Conservation (phyloP, 352 stramenopile species). For the Globisporangium nodosum region DNA sequence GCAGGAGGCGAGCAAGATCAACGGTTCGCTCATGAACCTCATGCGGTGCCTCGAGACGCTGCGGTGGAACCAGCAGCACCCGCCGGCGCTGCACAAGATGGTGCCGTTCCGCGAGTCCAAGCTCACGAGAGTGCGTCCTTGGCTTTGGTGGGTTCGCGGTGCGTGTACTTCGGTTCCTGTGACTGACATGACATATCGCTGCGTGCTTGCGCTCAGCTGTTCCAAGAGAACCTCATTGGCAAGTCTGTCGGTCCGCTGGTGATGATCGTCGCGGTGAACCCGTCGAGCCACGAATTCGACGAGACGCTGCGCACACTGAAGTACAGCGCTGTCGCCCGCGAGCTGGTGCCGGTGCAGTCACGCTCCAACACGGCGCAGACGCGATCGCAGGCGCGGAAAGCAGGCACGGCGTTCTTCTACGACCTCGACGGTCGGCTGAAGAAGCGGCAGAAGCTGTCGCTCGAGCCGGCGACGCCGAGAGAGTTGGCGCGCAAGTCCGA, state of each 20-base stretch:
- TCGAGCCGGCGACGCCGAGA: constrained; percentile 13
- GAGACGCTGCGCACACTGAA: constrained; percentile 95
- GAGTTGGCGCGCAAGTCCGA: constrained; percentile 1
- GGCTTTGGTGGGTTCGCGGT: not conserved
- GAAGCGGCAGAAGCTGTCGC: constrained; percentile 26
- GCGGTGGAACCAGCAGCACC: constrained; percentile 88
- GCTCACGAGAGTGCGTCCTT: constrained; percentile 71
- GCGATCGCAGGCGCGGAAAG: constrained; percentile 5
- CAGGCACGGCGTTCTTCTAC: constrained; percentile 29
- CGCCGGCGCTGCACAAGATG: constrained; percentile 71
- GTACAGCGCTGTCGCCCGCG: constrained; percentile 91
- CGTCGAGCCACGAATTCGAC: constrained; percentile 91
- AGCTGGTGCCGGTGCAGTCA: constrained; percentile 70
- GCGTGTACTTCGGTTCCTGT: not conserved
- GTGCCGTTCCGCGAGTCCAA: constrained; percentile 98
- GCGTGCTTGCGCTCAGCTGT: constrained; percentile 60
- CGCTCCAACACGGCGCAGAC: constrained; percentile 25
- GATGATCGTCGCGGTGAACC: constrained; percentile 98
- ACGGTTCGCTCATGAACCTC: constrained; percentile 96
- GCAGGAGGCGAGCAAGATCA: constrained; percentile 98
- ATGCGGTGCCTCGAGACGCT: constrained; percentile 96
- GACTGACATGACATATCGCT: not conserved
- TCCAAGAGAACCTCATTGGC: constrained; percentile 92
- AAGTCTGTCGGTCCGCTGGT: constrained; percentile 80
- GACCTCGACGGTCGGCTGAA: constrained; percentile 47